phyloP scores from a whole-genome alignment of 2,329 filamentous ascomycete genomes.

The Cercospora sesami region DNA sequence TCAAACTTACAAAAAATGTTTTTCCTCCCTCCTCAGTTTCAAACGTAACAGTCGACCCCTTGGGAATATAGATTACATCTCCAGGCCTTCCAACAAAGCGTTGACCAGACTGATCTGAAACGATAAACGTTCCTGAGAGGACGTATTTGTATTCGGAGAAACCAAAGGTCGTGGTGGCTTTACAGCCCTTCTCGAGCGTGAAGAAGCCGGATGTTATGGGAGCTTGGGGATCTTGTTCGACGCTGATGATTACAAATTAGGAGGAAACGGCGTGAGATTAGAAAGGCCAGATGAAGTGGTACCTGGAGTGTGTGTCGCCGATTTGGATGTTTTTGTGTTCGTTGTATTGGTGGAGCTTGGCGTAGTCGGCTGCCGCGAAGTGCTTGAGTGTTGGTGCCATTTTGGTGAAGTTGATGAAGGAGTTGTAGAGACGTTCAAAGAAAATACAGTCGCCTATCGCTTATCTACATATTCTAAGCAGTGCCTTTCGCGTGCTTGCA shows the following conservation, averaged over 20 bases:
- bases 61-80: slow-evolving; percentile 5
- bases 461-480: neutral
- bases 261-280: neutral
- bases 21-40: slow-evolving; percentile 6
- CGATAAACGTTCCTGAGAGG: neutral
- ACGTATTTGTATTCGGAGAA: slow-evolving; percentile 11
- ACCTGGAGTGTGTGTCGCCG: neutral
- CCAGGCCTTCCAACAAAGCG: neutral
- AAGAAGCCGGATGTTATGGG: slow-evolving; percentile 8
- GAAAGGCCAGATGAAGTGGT: neutral
- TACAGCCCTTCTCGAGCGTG: slow-evolving; percentile 2
- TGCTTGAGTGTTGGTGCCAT: slow-evolving; percentile 5
- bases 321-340: slow-evolving; percentile 7
- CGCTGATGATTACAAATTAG: neutral
- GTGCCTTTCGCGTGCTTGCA: neutral
- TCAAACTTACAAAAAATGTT: slow-evolving; percentile 7
- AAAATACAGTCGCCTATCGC: neutral
- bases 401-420: neutral
- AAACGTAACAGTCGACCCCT: slow-evolving; percentile 6
- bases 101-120: slow-evolving; percentile 1
- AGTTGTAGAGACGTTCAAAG: neutral
- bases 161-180: neutral
- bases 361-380: neutral
- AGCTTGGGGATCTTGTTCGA: neutral
- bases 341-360: slow-evolving; percentile 6